These are phyloP conservation scores for Tricholoma sp. DNA, from an alignment of 768 basidiomycete genomes.

Conservation along the genomic window DNA sequence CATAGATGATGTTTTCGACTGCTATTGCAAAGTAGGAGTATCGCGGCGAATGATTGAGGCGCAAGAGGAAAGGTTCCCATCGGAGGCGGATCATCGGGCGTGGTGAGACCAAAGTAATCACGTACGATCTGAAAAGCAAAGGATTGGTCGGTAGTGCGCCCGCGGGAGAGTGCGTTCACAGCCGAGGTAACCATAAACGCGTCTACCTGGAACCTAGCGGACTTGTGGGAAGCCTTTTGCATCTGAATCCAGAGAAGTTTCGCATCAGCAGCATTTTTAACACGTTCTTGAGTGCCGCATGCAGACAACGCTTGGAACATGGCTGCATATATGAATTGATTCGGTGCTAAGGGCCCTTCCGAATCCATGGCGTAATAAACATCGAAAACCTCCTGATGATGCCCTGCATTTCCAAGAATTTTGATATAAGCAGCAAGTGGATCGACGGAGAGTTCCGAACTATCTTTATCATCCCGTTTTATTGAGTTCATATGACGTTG, in stretches of 20 bases:
- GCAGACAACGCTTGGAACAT: constrained; percentile 52
- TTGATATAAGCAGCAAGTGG: constrained; percentile 61
- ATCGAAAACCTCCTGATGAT: constrained; percentile 67
- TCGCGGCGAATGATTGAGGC: constrained; percentile 43
- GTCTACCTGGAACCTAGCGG: constrained; percentile 45
- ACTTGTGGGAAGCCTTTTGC: constrained; percentile 44
- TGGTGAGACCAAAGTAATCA: constrained; percentile 57
- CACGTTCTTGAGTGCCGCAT: constrained; percentile 19
- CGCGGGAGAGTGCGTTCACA: constrained; percentile 51
- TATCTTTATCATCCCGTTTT: constrained; percentile 41
- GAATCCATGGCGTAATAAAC: constrained; percentile 64
- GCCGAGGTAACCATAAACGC: constrained; percentile 45
- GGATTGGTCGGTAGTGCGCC: constrained; percentile 53
- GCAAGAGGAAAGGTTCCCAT: constrained; percentile 38
- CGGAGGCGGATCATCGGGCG: constrained; percentile 35
- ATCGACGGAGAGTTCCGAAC: constrained; percentile 40
- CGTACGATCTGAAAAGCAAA: constrained; percentile 60
- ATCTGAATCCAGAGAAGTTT: constrained; percentile 68
- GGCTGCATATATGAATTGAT: constrained; percentile 56
- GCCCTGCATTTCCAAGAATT: constrained; percentile 55
- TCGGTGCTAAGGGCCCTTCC: constrained; percentile 58
- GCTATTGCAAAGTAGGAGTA: constrained; percentile 51
- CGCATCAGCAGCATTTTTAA: constrained; percentile 57
- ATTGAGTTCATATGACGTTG: constrained; percentile 44
- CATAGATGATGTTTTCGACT: constrained; percentile 42